Conservation (phyloP, 2,329 filamentous ascomycete species). For the Juglanconis sp. region DNA sequence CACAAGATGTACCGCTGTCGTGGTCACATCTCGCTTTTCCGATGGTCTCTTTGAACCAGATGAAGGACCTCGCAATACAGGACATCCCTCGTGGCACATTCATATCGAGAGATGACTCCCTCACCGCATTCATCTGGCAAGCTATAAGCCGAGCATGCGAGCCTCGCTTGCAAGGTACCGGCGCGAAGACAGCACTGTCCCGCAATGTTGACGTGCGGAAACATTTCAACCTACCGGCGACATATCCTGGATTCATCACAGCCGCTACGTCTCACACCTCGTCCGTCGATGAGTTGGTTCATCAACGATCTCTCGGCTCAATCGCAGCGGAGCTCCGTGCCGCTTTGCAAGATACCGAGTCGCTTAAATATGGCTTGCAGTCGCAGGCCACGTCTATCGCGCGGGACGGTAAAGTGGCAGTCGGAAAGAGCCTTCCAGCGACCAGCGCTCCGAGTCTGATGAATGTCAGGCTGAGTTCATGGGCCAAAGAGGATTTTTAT, state of each 20-base stretch:
- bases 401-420: constrained; percentile 20
- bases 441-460: constrained; percentile 30
- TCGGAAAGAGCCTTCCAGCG: constrained; percentile 34
- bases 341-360: not conserved
- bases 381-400: constrained; percentile 39
- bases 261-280: constrained; percentile 41
- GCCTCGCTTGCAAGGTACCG: constrained; percentile 27
- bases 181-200: constrained; percentile 31
- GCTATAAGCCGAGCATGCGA: constrained; percentile 38
- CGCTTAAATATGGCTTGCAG: constrained; percentile 26
- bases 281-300: constrained; percentile 27
- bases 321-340: constrained; percentile 5
- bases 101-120: constrained; percentile 52
- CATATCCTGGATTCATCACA: constrained; percentile 47
- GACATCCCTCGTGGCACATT: constrained; percentile 27
- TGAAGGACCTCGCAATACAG: constrained; percentile 39
- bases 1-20: constrained; percentile 21
- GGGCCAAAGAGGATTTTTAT: constrained; percentile 45
- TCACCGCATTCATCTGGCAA: constrained; percentile 51
- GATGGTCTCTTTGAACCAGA: constrained; percentile 28
- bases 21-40: constrained; percentile 47
- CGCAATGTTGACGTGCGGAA: constrained; percentile 49
- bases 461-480: constrained; percentile 53
- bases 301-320: constrained; percentile 29
- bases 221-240: constrained; percentile 36